Percentiles rank a stretch among this genome's conserved stretches.
phyloP scores from a whole-genome alignment of 2,329 filamentous ascomycete species.

The Zasmidium citrigriseum region DNA sequence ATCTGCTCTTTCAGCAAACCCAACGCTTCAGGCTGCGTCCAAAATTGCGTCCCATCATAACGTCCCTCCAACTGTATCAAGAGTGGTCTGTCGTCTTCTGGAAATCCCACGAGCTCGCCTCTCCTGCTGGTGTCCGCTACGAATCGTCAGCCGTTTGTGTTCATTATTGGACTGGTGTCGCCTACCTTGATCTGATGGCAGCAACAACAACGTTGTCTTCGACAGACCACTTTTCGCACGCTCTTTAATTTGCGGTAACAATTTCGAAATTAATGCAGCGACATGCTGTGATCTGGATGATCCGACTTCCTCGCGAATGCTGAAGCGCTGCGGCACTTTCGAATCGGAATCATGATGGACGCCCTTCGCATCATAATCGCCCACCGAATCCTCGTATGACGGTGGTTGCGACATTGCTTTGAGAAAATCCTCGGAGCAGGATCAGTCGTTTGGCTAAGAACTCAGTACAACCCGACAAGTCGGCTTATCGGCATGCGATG shows the following conservation, averaged over 20 bases:
- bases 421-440: neutral
- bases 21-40: slow-evolving; percentile 35
- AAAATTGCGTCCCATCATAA: slow-evolving; percentile 32
- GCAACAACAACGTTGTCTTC: slow-evolving; percentile 30
- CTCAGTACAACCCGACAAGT: neutral
- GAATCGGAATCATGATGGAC: neutral
- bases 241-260: slow-evolving; percentile 25
- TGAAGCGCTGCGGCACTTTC: slow-evolving; percentile 22
- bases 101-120: slow-evolving; percentile 29
- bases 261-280: slow-evolving; percentile 28
- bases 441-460: neutral
- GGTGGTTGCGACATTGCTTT: slow-evolving; percentile 27
- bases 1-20: slow-evolving; percentile 27
- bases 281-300: slow-evolving; percentile 34
- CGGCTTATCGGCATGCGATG: neutral
- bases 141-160: slow-evolving; percentile 10
- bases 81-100: slow-evolving; percentile 27
- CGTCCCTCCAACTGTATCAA: slow-evolving; percentile 31
- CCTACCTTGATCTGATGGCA: slow-evolving; percentile 36
- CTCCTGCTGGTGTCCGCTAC: slow-evolving; percentile 17
- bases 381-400: slow-evolving; percentile 31
- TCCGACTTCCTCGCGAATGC: slow-evolving; percentile 32
- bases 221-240: slow-evolving; percentile 31
- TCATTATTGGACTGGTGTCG: neutral
- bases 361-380: neutral